These are phyloP conservation scores for Trapa bicornis DNA, from an alignment of 345 rosid genomes.

Conservation along the genomic window DNA sequence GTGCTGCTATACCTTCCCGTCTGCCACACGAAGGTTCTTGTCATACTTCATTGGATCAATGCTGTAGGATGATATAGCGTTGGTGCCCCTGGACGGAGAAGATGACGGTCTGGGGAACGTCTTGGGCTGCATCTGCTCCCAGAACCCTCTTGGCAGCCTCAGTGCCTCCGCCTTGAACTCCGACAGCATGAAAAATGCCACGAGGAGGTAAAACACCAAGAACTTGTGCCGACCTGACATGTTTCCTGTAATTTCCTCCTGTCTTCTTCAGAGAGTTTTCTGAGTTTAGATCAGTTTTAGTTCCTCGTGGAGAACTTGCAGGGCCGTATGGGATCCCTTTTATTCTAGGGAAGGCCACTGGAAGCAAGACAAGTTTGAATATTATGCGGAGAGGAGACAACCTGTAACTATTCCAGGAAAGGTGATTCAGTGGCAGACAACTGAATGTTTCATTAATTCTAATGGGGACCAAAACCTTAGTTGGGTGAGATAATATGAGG, in stretches of 20 bases:
- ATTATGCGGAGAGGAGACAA: constrained; percentile 39
- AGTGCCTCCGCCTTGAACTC: constrained; percentile 38
- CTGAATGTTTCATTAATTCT: constrained; percentile 27
- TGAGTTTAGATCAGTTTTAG: not conserved
- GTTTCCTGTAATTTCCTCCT: not conserved
- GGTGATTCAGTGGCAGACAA: constrained; percentile 72
- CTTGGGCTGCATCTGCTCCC: constrained; percentile 88
- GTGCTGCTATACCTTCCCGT: constrained; percentile 41
- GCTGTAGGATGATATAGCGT: constrained; percentile 37
- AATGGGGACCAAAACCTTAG: constrained; percentile 1
- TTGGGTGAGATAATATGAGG: not conserved
- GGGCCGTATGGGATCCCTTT: constrained; percentile 12
- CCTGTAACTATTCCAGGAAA: constrained; percentile 60
- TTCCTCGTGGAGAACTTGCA: constrained; percentile 5
- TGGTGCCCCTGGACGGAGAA: constrained; percentile 84
- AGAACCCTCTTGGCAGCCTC: constrained; percentile 45
- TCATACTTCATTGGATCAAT: constrained; percentile 21
- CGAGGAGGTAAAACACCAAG: constrained; percentile 18
- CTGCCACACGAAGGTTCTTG: constrained; percentile 25
- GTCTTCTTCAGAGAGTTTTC: not conserved
- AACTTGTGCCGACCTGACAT: constrained; percentile 30
- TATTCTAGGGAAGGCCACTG: constrained; percentile 10
- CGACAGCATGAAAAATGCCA: constrained; percentile 21
- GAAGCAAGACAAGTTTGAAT: constrained; percentile 47
- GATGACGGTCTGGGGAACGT: constrained; percentile 67